Evolutionary conservation across 768 basidiomycete species (phyloP), one percentile per base, ranked within the genome.

Genomic region (Rhizopogon sp.): DNA sequence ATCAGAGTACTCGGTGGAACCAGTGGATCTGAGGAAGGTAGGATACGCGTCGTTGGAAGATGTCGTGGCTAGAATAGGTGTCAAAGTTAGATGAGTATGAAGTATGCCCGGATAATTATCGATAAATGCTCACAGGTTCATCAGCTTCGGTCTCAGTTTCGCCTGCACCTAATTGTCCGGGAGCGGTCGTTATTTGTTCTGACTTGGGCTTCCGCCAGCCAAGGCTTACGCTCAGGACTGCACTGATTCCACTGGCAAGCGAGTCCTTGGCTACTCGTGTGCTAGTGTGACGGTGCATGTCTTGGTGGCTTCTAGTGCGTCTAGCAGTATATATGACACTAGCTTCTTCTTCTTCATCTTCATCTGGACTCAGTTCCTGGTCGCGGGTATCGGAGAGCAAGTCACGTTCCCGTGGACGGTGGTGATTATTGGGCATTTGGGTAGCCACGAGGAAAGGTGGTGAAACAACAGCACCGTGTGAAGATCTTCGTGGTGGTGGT

Each of bases 91-190:
- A 52, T 22, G 33, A 37, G 45, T 45, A 41, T 47, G 17, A 59
- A 35, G 17, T 41, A 43, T 14, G 29, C 64, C 47, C 54, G 58
- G 54, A 61, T 33, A 5, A 50, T 7, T 37, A 43, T 43, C 2
- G 43, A 57, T 35, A 41, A 45, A 8, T 57, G 49, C 87, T 73
- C 64, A 89, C 88, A 37, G 83, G 83, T 62, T 90, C 88, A 61
- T 90, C 88, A 11, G 80, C 76, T 64, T 90, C 88, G 0, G 88
- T 89, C 64, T 90, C 88, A 0, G 88, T 89, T 70, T 90, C 88
- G 6, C 86, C 86, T 28, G 85, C 86, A 57, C 87, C 83, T 40
- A 72, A 62, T 53, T 73, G 73, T 3, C 78, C 85, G 16, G 79
- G 81, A 0, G 80, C 74, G 0, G 87, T 89, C n/a, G 80, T 85